These are phyloP conservation scores for Scortechinia acanthostroma DNA, from an alignment of 2,329 filamentous ascomycete genomes.

Conservation along the genomic window DNA sequence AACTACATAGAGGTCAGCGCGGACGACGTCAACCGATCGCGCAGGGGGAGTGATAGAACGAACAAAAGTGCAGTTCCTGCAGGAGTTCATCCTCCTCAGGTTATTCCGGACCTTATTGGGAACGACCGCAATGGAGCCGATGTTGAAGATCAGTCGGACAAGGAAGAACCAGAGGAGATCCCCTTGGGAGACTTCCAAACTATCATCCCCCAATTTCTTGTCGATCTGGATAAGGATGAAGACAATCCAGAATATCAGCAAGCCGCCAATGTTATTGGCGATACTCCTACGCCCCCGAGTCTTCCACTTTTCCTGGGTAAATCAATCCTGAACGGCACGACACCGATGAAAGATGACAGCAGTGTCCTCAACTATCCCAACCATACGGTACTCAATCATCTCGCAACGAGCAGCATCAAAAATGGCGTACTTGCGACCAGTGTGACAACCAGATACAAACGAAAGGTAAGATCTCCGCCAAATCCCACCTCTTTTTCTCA, in stretches of 20 bases:
- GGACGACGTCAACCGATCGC: conserved; percentile 49
- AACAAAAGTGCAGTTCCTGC: conserved; percentile 20
- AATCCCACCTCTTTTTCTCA: conserved; percentile 33
- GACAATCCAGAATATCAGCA: conserved; percentile 69
- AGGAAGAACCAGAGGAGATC: conserved; percentile 36
- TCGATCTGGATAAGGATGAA: conserved; percentile 80
- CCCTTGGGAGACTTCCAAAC: conserved; percentile 58
- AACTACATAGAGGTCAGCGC: conserved; percentile 94
- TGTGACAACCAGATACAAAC: conserved; percentile 92
- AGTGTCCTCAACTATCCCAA: conserved; percentile 85
- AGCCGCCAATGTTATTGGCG: conserved; percentile 68
- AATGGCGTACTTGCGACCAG: conserved; percentile 91
- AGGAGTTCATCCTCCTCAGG: conserved; percentile 17
- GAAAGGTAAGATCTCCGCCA: conserved; percentile 57
- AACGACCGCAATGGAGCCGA: not conserved
- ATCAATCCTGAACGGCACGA: conserved; percentile 85
- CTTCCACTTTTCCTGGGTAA: conserved; percentile 88
- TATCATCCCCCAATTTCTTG: conserved; percentile 75
- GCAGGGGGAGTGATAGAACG: conserved; percentile 11
- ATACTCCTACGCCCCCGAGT: conserved; percentile 74
- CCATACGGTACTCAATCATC: conserved; percentile 90
- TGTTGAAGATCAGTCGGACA: not conserved
- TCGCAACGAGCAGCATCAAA: conserved; percentile 97
- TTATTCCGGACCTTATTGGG: not conserved
- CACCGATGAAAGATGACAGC: conserved; percentile 93